Percentiles rank a stretch among this genome's conserved stretches.
These are phyloP conservation scores for Colletotrichum somersetense DNA, from an alignment of 2,329 filamentous ascomycete species.

Conservation along the genomic window DNA sequence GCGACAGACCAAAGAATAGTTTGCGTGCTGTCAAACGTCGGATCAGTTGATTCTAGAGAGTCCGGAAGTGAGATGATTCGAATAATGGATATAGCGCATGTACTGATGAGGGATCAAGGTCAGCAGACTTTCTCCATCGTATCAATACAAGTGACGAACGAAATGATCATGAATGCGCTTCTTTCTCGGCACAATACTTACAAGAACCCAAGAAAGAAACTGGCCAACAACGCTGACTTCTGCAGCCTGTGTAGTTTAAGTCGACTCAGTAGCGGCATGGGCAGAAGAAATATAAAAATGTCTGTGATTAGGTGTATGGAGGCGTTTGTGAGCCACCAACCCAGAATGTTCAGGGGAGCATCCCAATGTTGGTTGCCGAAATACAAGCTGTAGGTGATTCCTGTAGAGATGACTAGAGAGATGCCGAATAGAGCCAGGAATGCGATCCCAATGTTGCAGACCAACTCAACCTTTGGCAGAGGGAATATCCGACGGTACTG, in stretches of 20 bases:
- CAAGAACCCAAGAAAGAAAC: slow-evolving; percentile 41
- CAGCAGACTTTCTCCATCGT: neutral
- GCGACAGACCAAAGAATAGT: slow-evolving; percentile 54
- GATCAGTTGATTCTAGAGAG: slow-evolving; percentile 46
- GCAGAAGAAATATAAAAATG: slow-evolving; percentile 41
- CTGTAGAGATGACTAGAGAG: slow-evolving; percentile 23
- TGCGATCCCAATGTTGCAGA: slow-evolving; percentile 38
- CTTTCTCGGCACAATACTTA: neutral
- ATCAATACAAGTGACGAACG: accelerated
- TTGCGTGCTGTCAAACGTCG: slow-evolving; percentile 50
- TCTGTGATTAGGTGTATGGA: slow-evolving; percentile 41
- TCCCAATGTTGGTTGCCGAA: neutral
- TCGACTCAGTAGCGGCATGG: slow-evolving; percentile 31
- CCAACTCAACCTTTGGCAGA: slow-evolving; percentile 25
- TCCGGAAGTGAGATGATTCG: slow-evolving; percentile 50
- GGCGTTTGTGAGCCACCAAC: slow-evolving; percentile 38
- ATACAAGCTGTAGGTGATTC: slow-evolving; percentile 11
- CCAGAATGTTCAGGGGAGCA: slow-evolving; percentile 25
- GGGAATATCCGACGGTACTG: slow-evolving; percentile 53
- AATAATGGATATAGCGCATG: slow-evolving; percentile 42
- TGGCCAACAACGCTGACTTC: slow-evolving; percentile 34
- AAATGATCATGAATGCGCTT: neutral
- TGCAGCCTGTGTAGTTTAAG: slow-evolving; percentile 31
- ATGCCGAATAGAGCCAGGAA: slow-evolving; percentile 39
- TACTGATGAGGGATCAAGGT: slow-evolving; percentile 1